These are phyloP conservation scores for Royoungia palumana DNA, from an alignment of 768 basidiomycete genomes.

Conservation along the genomic window DNA sequence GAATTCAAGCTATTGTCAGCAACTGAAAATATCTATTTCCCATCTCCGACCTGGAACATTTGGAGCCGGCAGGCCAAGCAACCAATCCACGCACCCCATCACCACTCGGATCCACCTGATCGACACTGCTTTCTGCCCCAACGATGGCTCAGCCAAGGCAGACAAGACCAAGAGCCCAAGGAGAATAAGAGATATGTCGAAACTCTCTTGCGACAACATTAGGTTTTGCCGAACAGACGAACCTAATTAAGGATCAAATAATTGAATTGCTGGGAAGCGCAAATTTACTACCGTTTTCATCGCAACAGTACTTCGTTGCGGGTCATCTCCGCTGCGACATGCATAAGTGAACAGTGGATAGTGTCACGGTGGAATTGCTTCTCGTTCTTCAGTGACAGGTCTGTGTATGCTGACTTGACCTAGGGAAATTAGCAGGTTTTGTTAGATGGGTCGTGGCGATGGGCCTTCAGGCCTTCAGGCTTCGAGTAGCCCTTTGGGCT, in stretches of 20 bases:
- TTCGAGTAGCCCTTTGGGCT: slow-evolving; percentile 9
- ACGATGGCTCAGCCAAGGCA: slow-evolving; percentile 4
- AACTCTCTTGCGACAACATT: slow-evolving; percentile 6
- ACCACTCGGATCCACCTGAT: slow-evolving; percentile 5
- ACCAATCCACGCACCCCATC: slow-evolving; percentile 14
- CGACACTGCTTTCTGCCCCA: neutral
- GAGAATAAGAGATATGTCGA: slow-evolving; percentile 2
- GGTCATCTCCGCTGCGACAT: neutral
- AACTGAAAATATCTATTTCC: slow-evolving; percentile 18
- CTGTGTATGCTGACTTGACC: neutral
- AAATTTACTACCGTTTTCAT: slow-evolving; percentile 12
- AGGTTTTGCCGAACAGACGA: slow-evolving; percentile 14
- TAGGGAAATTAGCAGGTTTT: slow-evolving; percentile 1
- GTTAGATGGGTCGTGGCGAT: neutral
- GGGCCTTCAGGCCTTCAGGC: too few species aligned
- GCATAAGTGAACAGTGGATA: slow-evolving; percentile 7
- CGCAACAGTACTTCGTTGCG: slow-evolving; percentile 1
- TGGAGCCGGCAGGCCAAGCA: slow-evolving; percentile 5
- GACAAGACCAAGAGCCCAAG: slow-evolving; percentile 5
- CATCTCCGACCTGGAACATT: slow-evolving; percentile 16
- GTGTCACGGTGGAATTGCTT: neutral
- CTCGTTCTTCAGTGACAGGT: slow-evolving; percentile 3
- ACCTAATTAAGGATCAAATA: slow-evolving; percentile 21
- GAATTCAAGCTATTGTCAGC: slow-evolving; percentile 3
- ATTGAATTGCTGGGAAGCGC: slow-evolving; percentile 19